Evolutionary conservation across 768 basidiomycete genomes (phyloP), one percentile per base, ranked within the genome.

Genomic region (Saitozyma podzolica): DNA sequence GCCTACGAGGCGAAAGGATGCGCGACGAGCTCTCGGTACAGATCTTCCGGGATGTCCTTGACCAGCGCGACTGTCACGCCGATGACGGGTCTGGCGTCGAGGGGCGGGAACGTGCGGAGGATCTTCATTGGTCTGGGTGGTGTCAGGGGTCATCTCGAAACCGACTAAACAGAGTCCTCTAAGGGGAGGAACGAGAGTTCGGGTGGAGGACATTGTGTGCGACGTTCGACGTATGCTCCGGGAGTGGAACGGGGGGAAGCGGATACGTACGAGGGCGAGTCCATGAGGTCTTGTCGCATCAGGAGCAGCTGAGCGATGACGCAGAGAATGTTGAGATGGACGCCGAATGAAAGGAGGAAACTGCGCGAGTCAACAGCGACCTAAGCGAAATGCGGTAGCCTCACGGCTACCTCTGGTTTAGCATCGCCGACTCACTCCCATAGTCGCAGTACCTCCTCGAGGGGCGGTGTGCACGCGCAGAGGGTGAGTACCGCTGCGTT

Each of bases 391-490:
- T 11, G 6, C 6, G 45, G 3, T 3, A 47, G 45, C 16, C 37
- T 52, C 11, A 48, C 47, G 17, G 47, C 10, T 14, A 5, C 6
- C 29, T 29, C n/a, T 29, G 29, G 29, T 29, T 2, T 53, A 0
- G 40, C 6, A 37, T 10, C 14, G 11, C 7, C 6, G 10, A 70
- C 78, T 62, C 50, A 79, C 78, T 99, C 96, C 95, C 96, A 99
- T 57, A 99, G 82, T 67, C 88, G 88, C 39, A 99, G 83, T 29
- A 97, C 95, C 81, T 98, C 90, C 75, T 93, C 90, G 9, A 99
- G 83, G 0, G 96, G 96, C 5, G 94, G 95, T 10, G 95, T 99
- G 74, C 94, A 94, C 7, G 95, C 96, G 78, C 93, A 98, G 41
- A 98, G 81, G 0, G 96, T 99, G 63, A 99, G 83, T 43, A 97